Evolutionary conservation across 1,139 yeast species (phyloP).

Genomic region (Saccharomyces hybrid): DNA sequence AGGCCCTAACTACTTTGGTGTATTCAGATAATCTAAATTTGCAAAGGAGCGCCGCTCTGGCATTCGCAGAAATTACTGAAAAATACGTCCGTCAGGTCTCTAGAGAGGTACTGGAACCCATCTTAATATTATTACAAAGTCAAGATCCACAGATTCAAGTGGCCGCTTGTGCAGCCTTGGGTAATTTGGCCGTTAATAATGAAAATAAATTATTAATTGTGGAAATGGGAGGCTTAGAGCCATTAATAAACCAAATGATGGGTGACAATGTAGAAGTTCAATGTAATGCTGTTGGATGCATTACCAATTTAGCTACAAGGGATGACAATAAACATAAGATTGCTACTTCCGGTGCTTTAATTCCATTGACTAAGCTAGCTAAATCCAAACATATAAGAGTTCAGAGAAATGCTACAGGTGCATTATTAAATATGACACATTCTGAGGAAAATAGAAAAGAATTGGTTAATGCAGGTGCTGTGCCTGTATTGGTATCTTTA

Average conservation of each 20-base stretch:
- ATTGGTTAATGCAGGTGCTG: constrained; percentile 95
- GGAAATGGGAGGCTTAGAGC: constrained; percentile 97
- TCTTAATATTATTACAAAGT: constrained; percentile 74
- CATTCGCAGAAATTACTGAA: constrained; percentile 97
- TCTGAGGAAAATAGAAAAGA: constrained; percentile 95
- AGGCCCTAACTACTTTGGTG: constrained; percentile 86
- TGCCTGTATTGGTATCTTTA: constrained; percentile 88
- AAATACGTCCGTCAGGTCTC: constrained; percentile 88
- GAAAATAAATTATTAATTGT: constrained; percentile 89
- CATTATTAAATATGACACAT: constrained; percentile 94
- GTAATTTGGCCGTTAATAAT: constrained; percentile 92
- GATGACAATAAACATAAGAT: constrained; percentile 94
- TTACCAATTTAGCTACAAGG: constrained; percentile 96
- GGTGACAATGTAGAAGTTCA: constrained; percentile 95
- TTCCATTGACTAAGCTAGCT: constrained; percentile 89
- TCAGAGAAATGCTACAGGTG: constrained; percentile 98
- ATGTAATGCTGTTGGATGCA: constrained; percentile 98
- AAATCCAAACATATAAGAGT: constrained; percentile 91
- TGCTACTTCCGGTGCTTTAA: constrained; percentile 93
- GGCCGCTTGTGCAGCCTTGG: constrained; percentile 98
- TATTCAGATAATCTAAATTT: constrained; percentile 90
- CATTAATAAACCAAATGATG: constrained; percentile 95
- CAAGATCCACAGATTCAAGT: constrained; percentile 92
- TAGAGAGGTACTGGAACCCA: constrained; percentile 88
- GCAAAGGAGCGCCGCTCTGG: constrained; percentile 95